Base-by-base conservation (phyloP, 1,284 basidiomycete species). In the Ustilago vetiveriae region DNA sequence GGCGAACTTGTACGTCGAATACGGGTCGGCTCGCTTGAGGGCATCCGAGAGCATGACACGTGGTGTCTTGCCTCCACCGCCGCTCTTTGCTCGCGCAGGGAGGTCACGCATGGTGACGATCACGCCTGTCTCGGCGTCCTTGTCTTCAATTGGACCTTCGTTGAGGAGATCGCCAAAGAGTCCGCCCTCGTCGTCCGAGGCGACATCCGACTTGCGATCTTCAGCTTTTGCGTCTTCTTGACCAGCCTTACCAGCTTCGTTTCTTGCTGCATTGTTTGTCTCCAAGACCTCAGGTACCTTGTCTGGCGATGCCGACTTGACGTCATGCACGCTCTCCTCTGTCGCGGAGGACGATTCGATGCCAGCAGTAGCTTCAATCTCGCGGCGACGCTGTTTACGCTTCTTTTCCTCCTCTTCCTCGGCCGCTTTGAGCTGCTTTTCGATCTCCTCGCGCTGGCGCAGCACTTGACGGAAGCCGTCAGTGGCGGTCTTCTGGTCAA, bases 111-210 rank as follows among this genome's bases (percentile, higher is more conserved):
- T 50, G 13, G 43, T 63, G 49, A 78, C 36, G 11, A 37, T 41
- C 5, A 40, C 46, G 16, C 74, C 69, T 1, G 74, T 70, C 10
- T 55, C 51, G 41, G 38, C 63, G 46, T 75, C 77, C 27, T 54
- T 63, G 90, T 88, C 82, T 91, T 95, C 1, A 91, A 90, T 33
- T 90, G 85, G 13, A 86, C 83, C 88, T 52, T 87, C 87, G 41
- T 96, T 90, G 33, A 98, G 85, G 62, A 95, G 84, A 44, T 88
- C 89, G 14, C 86, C 86, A 66, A 97, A 88, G 41, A 97, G 79
- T 8, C 90, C 90, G 7, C 85, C 88, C 22, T 84, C 84, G 29
- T 50, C 45, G 24, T 64, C 68, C 7, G 69, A 66, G 36, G 30
- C 52, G 9, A 30, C 46, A 6, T 58, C 64, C 8, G 44, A 21